Evolutionary conservation across 768 basidiomycete genomes (phyloP).

Genomic region (Mycena galopus): DNA sequence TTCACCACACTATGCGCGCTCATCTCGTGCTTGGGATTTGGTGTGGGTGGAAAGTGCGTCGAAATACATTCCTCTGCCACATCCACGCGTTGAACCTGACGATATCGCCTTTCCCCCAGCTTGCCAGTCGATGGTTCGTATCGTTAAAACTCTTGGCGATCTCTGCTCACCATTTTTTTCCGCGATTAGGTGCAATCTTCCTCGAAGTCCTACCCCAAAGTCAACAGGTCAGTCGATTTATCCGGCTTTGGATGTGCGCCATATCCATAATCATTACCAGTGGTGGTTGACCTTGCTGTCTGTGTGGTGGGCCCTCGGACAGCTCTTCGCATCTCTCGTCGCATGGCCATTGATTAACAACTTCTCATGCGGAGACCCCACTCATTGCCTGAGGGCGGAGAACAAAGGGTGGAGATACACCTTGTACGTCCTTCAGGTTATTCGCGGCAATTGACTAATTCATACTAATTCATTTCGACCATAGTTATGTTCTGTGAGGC

Average conservation of each 20-base stretch:
- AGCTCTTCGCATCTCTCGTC: constrained; percentile 64
- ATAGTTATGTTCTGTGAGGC: constrained; percentile 57
- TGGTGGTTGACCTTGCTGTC: constrained; percentile 70
- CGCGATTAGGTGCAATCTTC: constrained; percentile 53
- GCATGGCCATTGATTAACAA: constrained; percentile 70
- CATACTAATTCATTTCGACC: background rate
- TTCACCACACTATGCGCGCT: constrained; percentile 62
- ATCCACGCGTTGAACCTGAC: constrained; percentile 38
- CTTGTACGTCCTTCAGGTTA: constrained; percentile 49
- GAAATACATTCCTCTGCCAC: constrained; percentile 31
- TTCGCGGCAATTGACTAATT: background rate
- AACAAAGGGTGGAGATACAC: constrained; percentile 77
- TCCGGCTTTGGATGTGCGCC: constrained; percentile 7
- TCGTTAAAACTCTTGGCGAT: background rate
- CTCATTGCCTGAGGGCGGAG: constrained; percentile 59
- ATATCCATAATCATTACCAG: constrained; percentile 40
- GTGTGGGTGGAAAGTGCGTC: constrained; percentile 65
- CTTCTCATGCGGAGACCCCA: constrained; percentile 60
- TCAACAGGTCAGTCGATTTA: constrained; percentile 50
- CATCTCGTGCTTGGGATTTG: constrained; percentile 62
- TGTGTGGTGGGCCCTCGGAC: constrained; percentile 67
- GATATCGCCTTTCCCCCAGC: constrained; percentile 42
- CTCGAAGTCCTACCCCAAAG: constrained; percentile 59
- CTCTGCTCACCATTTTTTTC: constrained; percentile 23
- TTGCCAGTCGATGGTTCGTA: constrained; percentile 62